Conservation (phyloP, 2,329 filamentous ascomycete genomes). For the Metarhizium anisopliae region DNA sequence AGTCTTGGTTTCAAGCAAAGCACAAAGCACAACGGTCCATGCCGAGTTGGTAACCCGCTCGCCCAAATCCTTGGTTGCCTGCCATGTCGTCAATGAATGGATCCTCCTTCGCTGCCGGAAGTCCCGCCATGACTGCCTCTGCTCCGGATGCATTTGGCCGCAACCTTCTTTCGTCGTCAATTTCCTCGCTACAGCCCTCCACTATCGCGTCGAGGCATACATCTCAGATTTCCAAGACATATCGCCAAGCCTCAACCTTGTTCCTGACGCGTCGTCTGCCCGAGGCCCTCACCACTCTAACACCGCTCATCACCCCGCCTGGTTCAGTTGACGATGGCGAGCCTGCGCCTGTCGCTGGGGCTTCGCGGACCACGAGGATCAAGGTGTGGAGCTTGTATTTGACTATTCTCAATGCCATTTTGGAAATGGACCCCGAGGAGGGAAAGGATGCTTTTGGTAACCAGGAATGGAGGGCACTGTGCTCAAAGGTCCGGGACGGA, state of each 20-base stretch:
- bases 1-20: background rate
- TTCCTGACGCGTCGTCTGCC: constrained; percentile 90
- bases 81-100: constrained; percentile 36
- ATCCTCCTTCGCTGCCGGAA: constrained; percentile 34
- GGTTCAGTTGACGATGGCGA: constrained; percentile 40
- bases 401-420: constrained; percentile 81
- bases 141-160: constrained; percentile 38
- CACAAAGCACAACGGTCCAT: background rate
- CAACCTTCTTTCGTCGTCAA: constrained; percentile 51
- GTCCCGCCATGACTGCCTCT: constrained; percentile 30
- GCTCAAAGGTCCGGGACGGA: constrained; percentile 77
- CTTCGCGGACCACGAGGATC: constrained; percentile 73
- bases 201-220: constrained; percentile 52
- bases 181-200: constrained; percentile 59
- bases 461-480: constrained; percentile 74
- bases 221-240: constrained; percentile 78
- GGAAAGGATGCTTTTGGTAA: constrained; percentile 82
- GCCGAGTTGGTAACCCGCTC: background rate
- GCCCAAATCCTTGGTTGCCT: constrained; percentile 1
- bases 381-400: constrained; percentile 98
- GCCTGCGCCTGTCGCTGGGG: constrained; percentile 66
- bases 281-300: constrained; percentile 77
- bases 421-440: constrained; percentile 83
- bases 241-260: constrained; percentile 86
- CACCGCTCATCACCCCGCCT: constrained; percentile 65